phyloP scores from a whole-genome alignment of 1,284 basidiomycete species.

The Cryptococcus neoformans region DNA sequence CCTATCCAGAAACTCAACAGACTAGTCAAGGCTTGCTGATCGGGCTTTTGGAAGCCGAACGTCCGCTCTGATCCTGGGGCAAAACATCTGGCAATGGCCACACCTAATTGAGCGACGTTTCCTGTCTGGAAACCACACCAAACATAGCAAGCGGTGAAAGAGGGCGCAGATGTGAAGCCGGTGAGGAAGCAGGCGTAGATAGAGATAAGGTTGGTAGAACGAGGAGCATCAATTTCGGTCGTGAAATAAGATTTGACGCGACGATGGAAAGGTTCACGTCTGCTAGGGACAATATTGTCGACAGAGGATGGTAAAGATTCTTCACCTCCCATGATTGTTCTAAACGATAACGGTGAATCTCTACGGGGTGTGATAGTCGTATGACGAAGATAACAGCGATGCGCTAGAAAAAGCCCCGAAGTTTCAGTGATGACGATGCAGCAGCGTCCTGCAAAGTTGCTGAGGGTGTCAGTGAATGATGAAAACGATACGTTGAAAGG shows the following conservation, averaged over 20 bases:
- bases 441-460: no score
- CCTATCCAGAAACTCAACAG: slow-evolving; percentile 63
- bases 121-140: slow-evolving; percentile 83
- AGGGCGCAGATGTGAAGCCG: slow-evolving; percentile 70
- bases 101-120: slow-evolving; percentile 56
- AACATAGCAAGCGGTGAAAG: slow-evolving; percentile 75
- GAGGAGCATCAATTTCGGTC: slow-evolving; percentile 7
- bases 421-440: no score
- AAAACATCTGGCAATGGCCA: slow-evolving; percentile 65
- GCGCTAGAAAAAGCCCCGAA: no score
- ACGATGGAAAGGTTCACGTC: neutral
- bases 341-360: neutral
- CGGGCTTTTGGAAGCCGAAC: slow-evolving; percentile 64
- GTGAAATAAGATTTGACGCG: neutral
- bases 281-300: neutral
- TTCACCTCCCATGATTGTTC: neutral
- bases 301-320: slow-evolving; percentile 7
- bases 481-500: no score
- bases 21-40: slow-evolving; percentile 76
- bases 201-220: slow-evolving; percentile 50
- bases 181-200: slow-evolving; percentile 81
- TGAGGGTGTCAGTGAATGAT: no score
- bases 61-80: slow-evolving; percentile 54
- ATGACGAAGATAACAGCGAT: no score
- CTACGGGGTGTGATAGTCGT: no score